phyloP scores from a whole-genome alignment of 2,329 filamentous ascomycete species.

The Fusarium tjaetaba region DNA sequence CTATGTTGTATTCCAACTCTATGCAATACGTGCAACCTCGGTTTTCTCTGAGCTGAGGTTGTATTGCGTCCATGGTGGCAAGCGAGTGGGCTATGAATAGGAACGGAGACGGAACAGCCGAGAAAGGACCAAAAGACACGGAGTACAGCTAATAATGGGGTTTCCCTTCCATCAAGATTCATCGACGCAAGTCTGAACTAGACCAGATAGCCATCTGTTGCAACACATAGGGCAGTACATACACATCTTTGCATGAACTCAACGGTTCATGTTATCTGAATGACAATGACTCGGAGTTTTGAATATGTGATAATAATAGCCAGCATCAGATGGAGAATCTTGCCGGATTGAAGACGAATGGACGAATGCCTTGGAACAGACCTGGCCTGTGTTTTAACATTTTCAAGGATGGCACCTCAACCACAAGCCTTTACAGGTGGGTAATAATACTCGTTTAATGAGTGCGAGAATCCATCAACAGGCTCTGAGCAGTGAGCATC shows the following conservation, averaged over 20 bases:
- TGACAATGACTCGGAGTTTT: constrained; percentile 4
- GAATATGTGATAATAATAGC: constrained; percentile 15
- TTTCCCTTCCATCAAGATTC: neutral
- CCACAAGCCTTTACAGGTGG: constrained; percentile 14
- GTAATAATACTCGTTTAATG: constrained; percentile 29
- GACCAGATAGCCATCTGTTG: neutral
- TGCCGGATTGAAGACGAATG: neutral
- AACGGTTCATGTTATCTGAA: constrained; percentile 11
- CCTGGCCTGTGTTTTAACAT: constrained; percentile 14
- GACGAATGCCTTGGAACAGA: constrained; percentile 20
- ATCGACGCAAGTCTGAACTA: neutral
- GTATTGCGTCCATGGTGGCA: constrained; percentile 28
- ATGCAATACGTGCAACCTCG: constrained; percentile 1
- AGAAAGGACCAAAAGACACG: constrained; percentile 5
- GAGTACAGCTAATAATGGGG: neutral
- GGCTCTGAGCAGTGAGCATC: constrained; percentile 6
- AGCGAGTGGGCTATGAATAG: constrained; percentile 36
- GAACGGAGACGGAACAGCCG: constrained; percentile 20
- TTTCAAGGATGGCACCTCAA: constrained; percentile 11
- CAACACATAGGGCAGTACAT: neutral
- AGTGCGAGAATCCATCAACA: constrained; percentile 10
- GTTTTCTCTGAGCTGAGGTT: constrained; percentile 21
- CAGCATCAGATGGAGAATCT: constrained; percentile 10
- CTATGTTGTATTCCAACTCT: neutral
- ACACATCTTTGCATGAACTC: constrained; percentile 34